Conservation (phyloP, 495 filamentous ascomycete species). For the Pseudomonodictys pantanalensis region DNA sequence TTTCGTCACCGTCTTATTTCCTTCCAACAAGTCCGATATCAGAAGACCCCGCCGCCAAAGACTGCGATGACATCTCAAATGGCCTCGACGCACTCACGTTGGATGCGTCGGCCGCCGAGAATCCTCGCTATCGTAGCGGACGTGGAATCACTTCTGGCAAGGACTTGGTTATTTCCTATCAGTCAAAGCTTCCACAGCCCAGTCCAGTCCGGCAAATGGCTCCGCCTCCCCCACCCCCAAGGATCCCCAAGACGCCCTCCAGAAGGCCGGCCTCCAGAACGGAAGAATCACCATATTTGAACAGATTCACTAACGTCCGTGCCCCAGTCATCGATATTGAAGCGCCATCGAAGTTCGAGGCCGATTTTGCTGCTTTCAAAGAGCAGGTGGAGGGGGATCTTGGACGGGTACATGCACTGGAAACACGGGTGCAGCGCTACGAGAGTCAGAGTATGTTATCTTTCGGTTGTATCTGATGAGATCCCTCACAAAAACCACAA, state of each 20-base stretch:
- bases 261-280: slow-evolving; percentile 3
- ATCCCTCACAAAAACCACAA: neutral
- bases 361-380: slow-evolving; percentile 57
- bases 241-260: slow-evolving; percentile 33
- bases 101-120: slow-evolving; percentile 2
- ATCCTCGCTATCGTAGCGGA: neutral
- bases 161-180: slow-evolving; percentile 4
- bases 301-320: slow-evolving; percentile 64
- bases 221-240: slow-evolving; percentile 16
- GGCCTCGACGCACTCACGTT: slow-evolving; percentile 15
- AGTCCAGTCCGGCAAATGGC: slow-evolving; percentile 7
- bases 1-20: slow-evolving; percentile 7
- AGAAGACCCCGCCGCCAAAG: slow-evolving; percentile 16
- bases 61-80: slow-evolving; percentile 11
- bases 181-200: slow-evolving; percentile 14
- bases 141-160: slow-evolving; percentile 28
- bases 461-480: neutral
- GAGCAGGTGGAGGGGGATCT: slow-evolving; percentile 60
- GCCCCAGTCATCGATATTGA: slow-evolving; percentile 71
- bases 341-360: slow-evolving; percentile 64
- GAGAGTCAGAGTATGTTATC: slow-evolving; percentile 68
- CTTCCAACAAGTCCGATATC: slow-evolving; percentile 11
- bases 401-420: slow-evolving; percentile 59
- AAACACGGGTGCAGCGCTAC: slow-evolving; percentile 66
- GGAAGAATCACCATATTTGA: slow-evolving; percentile 68